phyloP scores from a whole-genome alignment of 2,329 filamentous ascomycete species.

The Sarocladium oryzae region DNA sequence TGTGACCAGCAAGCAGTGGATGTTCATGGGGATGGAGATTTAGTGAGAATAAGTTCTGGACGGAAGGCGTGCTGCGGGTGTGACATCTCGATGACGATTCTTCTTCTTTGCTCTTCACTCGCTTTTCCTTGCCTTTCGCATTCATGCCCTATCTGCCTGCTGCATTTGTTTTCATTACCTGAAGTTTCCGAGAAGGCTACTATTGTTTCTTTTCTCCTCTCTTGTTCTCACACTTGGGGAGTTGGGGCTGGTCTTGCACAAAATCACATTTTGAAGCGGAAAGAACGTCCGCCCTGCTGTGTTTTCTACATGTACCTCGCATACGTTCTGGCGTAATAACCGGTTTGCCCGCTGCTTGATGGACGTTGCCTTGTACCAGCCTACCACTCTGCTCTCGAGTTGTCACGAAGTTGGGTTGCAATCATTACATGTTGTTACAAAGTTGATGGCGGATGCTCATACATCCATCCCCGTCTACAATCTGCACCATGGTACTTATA shows the following conservation, averaged over 20 bases:
- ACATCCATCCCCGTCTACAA: too few species aligned
- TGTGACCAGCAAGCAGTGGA: slow-evolving; percentile 69
- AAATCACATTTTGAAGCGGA: too few species aligned
- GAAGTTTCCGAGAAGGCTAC: too few species aligned
- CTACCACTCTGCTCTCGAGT: background rate
- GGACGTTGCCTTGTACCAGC: background rate
- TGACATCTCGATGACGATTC: slow-evolving; percentile 11
- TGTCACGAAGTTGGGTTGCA: background rate
- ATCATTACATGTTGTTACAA: too few species aligned
- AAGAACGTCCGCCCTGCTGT: too few species aligned
- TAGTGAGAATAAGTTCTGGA: slow-evolving; percentile 29
- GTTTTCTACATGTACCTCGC: too few species aligned
- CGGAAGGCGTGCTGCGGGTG: slow-evolving; percentile 12
- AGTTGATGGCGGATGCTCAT: too few species aligned
- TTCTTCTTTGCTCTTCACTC: slow-evolving; percentile 12
- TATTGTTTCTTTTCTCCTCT: slow-evolving; percentile 14
- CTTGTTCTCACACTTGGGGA: slow-evolving; percentile 13
- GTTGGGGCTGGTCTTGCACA: slow-evolving; percentile 12
- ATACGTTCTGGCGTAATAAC: background rate
- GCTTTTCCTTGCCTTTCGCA: slow-evolving; percentile 14
- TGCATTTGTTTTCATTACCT: slow-evolving; percentile 13
- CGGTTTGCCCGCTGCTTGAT: background rate
- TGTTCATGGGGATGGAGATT: slow-evolving; percentile 84
- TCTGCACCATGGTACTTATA: too few species aligned
- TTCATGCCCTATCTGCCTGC: slow-evolving; percentile 7